Conservation (phyloP, 495 filamentous ascomycete species). For the Penicillium simplicissimum region DNA sequence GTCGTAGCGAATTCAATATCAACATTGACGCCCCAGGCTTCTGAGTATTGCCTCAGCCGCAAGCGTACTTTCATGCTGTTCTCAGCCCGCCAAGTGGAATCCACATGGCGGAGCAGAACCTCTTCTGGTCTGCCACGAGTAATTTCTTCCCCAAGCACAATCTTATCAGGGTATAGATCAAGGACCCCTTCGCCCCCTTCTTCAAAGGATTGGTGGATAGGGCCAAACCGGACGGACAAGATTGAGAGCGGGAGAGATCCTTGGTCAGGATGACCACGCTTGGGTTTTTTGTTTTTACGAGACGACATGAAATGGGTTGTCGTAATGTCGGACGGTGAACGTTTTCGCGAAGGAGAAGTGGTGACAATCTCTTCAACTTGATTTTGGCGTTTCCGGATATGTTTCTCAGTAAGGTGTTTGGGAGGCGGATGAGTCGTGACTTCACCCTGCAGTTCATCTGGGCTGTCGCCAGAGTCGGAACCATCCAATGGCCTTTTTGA, state of each 20-base stretch:
- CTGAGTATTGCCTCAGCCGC: constrained; percentile 25
- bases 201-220: constrained; percentile 12
- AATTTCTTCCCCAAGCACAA: constrained; percentile 14
- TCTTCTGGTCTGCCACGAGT: neutral
- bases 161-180: constrained; percentile 14
- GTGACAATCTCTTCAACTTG: neutral
- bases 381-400: neutral
- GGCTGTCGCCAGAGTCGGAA: constrained; percentile 35
- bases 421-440: constrained; percentile 34
- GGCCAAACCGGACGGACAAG: constrained; percentile 29
- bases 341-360: constrained; percentile 11
- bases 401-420: constrained; percentile 9
- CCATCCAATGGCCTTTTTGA: constrained; percentile 10
- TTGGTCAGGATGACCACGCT: constrained; percentile 16
- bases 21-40: constrained; percentile 21
- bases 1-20: constrained; percentile 40
- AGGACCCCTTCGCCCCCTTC: constrained; percentile 10
- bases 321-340: constrained; percentile 38
- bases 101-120: constrained; percentile 27
- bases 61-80: constrained; percentile 40
- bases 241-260: neutral
- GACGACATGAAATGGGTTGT: constrained; percentile 30
- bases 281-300: constrained; percentile 20
- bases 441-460: constrained; percentile 48
- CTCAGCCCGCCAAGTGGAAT: constrained; percentile 21